Conservation (phyloP, 164 flowering plant species). For the Dillenia turbinata region DNA sequence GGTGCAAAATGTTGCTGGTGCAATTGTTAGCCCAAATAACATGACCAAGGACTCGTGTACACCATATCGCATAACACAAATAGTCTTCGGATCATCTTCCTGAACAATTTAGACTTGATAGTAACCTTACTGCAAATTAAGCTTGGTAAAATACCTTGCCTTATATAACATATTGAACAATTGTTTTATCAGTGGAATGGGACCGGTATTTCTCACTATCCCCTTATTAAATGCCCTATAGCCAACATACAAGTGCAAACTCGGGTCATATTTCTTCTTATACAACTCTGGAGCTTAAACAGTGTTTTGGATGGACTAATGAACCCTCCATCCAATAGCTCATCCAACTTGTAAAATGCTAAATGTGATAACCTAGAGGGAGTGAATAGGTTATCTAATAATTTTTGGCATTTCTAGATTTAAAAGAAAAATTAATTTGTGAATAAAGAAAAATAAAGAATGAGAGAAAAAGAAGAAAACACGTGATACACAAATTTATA, state of each 20-base stretch:
- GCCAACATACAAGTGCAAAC: background rate
- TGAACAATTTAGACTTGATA: background rate
- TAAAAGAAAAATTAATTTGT: too few relatives aligned
- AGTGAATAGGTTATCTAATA: too few relatives aligned
- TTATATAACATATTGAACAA: background rate
- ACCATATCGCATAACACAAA: background rate
- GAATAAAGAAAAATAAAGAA: too few relatives aligned
- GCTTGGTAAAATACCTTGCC: background rate
- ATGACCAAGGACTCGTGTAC: background rate
- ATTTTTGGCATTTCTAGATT: too few relatives aligned
- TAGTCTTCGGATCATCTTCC: background rate
- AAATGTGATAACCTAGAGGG: too few relatives aligned
- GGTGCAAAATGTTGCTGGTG: background rate
- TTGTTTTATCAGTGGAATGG: background rate
- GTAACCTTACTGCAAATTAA: background rate
- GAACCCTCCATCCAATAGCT: background rate
- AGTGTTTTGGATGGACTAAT: background rate
- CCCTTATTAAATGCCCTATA: constrained; percentile 1
- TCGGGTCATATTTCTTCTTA: too few relatives aligned
- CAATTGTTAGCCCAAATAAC: background rate
- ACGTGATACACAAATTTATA: too few relatives aligned
- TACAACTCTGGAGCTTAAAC: background rate
- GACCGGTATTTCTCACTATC: background rate
- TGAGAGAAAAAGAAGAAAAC: too few relatives aligned
- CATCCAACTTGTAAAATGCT: too few relatives aligned